Base-by-base conservation (phyloP, 805 yeast genomes). In the Grigorovia jiainica region DNA sequence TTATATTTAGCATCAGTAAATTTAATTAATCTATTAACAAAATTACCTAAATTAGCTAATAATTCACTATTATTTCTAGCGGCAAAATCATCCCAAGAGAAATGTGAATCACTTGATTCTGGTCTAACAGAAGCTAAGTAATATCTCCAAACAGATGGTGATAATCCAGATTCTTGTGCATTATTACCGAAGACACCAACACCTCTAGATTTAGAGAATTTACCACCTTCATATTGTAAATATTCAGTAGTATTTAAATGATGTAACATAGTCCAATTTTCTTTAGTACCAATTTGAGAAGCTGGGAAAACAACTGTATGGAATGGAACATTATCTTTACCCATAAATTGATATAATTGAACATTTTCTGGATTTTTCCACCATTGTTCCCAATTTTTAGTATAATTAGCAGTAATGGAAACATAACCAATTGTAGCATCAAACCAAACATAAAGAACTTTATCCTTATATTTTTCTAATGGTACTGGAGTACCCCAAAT, bases 401-500 rank as follows among this genome's bases (percentile, higher is more conserved):
- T 79, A 67, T 90, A 94, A 63, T 82, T 83, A 20, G 97, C 97
- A 23, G 99, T 92, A 58, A 92, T 92, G 39, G 97, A 87, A 45
- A 89, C 79, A 63, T 92, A 92, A 36, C 99, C 99, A 53, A 92
- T 92, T 39, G 95, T 77, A 31, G 99, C 99, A 67, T 92, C 99
- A 54, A 92, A 92, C 99, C 99, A 92, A 45, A 92, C 99, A 60
- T 92, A 92, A 55, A 92, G 70, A 10, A 92, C 98, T 66, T 92
- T 92, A 42, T 87, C 81, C 52, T 82, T 78, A 68, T 73, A 92
- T 40, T 79, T 85, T 53, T 84, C 82, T 51, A 86, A 68, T 39
- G 99, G 99, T 21, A 92, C 97, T 7, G 97, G 96, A 7, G 95
- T 87, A 63, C 99, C 99, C 99, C 99, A 92, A 38, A 79, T 79